A percentile compares a stretch with the other conserved stretches of the same genome.
phyloP scores from a whole-genome alignment of 2,329 filamentous ascomycete species.

The Xylaria sp. region DNA sequence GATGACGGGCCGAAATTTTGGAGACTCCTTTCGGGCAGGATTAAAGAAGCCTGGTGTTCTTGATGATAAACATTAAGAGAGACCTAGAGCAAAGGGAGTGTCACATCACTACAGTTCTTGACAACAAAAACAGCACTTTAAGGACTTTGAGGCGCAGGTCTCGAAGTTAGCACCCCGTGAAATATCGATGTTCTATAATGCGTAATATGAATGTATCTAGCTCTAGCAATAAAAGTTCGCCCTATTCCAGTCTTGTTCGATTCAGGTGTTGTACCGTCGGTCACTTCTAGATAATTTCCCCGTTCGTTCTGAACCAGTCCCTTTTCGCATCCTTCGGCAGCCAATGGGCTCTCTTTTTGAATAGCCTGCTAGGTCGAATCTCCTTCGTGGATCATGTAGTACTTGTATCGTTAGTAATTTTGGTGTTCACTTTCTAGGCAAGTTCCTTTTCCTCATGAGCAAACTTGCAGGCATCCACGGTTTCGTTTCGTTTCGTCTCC shows the following conservation, averaged over 20 bases:
- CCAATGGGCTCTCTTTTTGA: too few relatives aligned
- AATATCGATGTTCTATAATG: neutral
- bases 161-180: neutral
- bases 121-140: neutral
- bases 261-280: neutral
- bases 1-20: neutral
- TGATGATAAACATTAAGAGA: neutral
- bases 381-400: neutral
- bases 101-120: neutral
- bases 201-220: neutral
- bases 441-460: constrained; percentile 19
- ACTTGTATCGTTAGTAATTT: neutral
- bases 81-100: neutral
- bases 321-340: too few relatives aligned
- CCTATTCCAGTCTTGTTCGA: too few relatives aligned
- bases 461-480: neutral
- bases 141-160: neutral
- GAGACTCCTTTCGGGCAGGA: constrained; percentile 2
- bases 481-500: constrained; percentile 39
- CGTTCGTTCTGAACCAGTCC: neutral
- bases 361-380: neutral
- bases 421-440: neutral
- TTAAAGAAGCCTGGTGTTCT: constrained; percentile 13
- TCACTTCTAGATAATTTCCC: too few relatives aligned
- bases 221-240: neutral